A percentile compares a stretch with the other conserved stretches of the same genome.
These are phyloP conservation scores for Fusarium ramigenum DNA, from an alignment of 2,329 filamentous ascomycete species.

Conservation along the genomic window DNA sequence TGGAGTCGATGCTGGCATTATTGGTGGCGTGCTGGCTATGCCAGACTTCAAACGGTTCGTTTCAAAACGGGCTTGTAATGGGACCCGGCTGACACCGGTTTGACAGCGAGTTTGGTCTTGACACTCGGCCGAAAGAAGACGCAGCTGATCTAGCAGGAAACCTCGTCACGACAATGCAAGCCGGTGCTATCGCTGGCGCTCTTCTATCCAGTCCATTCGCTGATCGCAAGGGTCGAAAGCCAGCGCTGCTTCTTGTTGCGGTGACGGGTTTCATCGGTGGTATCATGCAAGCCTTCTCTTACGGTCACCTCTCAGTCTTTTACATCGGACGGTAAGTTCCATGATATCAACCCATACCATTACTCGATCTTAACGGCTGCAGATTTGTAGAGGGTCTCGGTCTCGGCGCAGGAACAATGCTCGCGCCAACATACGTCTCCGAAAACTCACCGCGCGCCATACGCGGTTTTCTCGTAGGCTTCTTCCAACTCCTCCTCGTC, in stretches of 20 bases:
- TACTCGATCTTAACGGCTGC: neutral
- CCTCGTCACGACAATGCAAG: slow-evolving; percentile 44
- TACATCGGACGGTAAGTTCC: slow-evolving; percentile 42
- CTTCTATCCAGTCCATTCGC: slow-evolving; percentile 39
- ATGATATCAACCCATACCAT: neutral
- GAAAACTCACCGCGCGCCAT: slow-evolving; percentile 69
- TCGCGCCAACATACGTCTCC: slow-evolving; percentile 68
- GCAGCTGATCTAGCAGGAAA: slow-evolving; percentile 40
- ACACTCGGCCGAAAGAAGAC: slow-evolving; percentile 2
- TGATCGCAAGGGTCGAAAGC: slow-evolving; percentile 46
- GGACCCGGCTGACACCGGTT: fast-evolving
- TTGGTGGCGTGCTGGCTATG: slow-evolving; percentile 44
- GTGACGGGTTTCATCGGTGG: slow-evolving; percentile 45
- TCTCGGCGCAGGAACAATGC: slow-evolving; percentile 62
- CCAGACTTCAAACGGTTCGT: slow-evolving; percentile 35
- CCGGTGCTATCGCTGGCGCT: slow-evolving; percentile 41
- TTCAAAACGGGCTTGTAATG: fast-evolving
- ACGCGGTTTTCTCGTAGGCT: slow-evolving; percentile 66
- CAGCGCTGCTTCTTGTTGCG: slow-evolving; percentile 42
- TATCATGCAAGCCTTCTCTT: slow-evolving; percentile 45
- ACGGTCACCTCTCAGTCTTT: slow-evolving; percentile 43
- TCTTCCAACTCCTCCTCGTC: slow-evolving; percentile 68
- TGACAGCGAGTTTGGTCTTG: slow-evolving; percentile 38
- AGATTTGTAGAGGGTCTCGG: slow-evolving; percentile 62
- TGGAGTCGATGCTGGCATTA: slow-evolving; percentile 43